These are phyloP conservation scores for Fonsecaea monophora DNA, from an alignment of 2,329 filamentous ascomycete species.

Conservation along the genomic window DNA sequence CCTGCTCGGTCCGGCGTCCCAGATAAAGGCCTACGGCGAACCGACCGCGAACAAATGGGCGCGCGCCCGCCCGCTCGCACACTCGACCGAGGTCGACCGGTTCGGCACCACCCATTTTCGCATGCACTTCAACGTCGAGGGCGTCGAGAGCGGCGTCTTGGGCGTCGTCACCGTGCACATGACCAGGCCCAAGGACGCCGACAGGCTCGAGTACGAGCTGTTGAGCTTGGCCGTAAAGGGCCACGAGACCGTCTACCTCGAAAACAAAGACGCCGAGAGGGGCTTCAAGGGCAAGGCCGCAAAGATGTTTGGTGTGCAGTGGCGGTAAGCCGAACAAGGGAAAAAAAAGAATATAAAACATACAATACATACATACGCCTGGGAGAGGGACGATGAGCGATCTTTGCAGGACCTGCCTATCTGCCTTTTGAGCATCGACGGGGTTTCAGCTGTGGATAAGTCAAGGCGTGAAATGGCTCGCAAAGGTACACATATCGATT, in stretches of 20 bases:
- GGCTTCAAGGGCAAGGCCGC: constrained; percentile 51
- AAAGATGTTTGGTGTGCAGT: constrained; percentile 59
- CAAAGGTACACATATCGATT: not conserved
- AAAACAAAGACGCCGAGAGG: constrained; percentile 51
- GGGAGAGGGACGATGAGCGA: not conserved
- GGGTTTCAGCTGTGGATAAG: not conserved
- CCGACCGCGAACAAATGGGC: constrained; percentile 83
- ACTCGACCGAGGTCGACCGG: constrained; percentile 70
- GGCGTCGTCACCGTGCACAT: constrained; percentile 81
- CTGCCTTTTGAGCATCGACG: not conserved
- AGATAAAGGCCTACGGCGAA: constrained; percentile 83
- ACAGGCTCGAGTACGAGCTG: constrained; percentile 78
- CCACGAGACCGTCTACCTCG: constrained; percentile 54
- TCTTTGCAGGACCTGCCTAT: not conserved
- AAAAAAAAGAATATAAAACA: not conserved
- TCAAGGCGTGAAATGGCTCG: not conserved
- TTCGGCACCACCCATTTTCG: constrained; percentile 79
- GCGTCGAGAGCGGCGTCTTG: constrained; percentile 66
- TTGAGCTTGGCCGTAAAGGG: constrained; percentile 77
- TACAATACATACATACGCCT: too few relatives aligned
- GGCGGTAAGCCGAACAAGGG: constrained; percentile 43
- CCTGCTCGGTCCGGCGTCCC: constrained; percentile 74
- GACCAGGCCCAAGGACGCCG: constrained; percentile 68
- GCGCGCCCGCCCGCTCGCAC: constrained; percentile 63
- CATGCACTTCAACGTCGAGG: constrained; percentile 87